Evolutionary conservation across 371 early-diverging fungal species (phyloP).

Genomic region (Actinomortierella ambigua): DNA sequence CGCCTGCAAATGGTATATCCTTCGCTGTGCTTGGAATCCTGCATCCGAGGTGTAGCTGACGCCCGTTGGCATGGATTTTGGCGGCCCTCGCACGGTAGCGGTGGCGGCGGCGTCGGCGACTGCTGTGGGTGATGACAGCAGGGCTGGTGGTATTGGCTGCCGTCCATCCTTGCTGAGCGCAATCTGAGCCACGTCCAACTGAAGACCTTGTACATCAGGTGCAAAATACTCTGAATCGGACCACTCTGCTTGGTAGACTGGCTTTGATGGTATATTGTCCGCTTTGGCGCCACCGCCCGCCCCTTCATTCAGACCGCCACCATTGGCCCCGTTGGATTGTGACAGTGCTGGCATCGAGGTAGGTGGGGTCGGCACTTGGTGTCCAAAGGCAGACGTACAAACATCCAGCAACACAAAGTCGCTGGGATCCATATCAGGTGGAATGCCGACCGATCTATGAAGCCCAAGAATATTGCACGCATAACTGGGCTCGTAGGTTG

Average conservation of each 20-base stretch:
- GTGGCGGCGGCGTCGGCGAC: background rate
- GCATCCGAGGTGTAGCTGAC: constrained; percentile 7
- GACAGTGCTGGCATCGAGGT: constrained; percentile 12
- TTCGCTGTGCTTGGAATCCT: constrained; percentile 13
- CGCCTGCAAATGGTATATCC: constrained; percentile 32
- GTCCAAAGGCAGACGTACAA: constrained; percentile 14
- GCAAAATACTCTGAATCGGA: too few relatives aligned
- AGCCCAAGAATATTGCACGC: constrained; percentile 40
- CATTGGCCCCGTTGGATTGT: too few relatives aligned
- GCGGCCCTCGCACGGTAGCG: too few relatives aligned
- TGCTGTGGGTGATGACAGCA: background rate
- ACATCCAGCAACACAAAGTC: constrained; percentile 39
- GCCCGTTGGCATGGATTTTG: constrained; percentile 14
- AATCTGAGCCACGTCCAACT: too few relatives aligned
- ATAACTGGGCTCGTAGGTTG: constrained; percentile 34
- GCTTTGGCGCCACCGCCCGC: too few relatives aligned
- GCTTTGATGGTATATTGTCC: too few relatives aligned
- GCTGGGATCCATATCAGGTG: constrained; percentile 34
- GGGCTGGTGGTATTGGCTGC: background rate
- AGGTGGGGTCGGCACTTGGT: constrained; percentile 23
- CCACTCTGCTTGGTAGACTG: too few relatives aligned
- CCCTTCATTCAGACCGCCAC: too few relatives aligned
- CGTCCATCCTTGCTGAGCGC: too few relatives aligned
- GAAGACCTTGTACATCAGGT: too few relatives aligned
- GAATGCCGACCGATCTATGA: constrained; percentile 35